Percentiles rank a stretch among this genome's conserved stretches.
Conservation (phyloP, 176 grass and related monocot species). For the Tuctoria greenei region DNA sequence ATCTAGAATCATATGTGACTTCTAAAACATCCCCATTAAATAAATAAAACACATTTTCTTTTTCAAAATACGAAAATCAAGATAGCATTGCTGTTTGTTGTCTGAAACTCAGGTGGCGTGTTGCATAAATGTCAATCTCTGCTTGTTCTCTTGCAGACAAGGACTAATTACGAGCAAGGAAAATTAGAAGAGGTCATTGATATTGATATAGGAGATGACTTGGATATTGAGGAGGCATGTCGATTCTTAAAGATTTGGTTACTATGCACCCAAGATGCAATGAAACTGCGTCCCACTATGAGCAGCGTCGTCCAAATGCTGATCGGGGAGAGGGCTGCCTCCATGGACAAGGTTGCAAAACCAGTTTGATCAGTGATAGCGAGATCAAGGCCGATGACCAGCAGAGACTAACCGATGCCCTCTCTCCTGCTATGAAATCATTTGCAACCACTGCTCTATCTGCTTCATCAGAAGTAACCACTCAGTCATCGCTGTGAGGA, state of each 20-base stretch:
- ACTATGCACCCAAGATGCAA: conserved; percentile 75
- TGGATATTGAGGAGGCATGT: conserved; percentile 62
- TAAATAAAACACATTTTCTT: not conserved
- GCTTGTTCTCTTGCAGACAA: conserved; percentile 53
- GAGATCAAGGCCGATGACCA: conserved; percentile 45
- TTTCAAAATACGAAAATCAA: not conserved
- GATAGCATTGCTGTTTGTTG: not conserved
- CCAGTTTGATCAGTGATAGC: conserved; percentile 56
- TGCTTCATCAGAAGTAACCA: conserved; percentile 34
- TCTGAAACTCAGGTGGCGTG: not conserved
- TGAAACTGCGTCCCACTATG: conserved; percentile 74
- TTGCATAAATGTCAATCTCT: conserved; percentile 13
- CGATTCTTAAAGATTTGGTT: conserved; percentile 73
- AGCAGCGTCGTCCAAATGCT: conserved; percentile 53
- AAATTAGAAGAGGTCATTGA: conserved; percentile 65
- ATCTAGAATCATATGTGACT: not conserved
- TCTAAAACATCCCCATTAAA: not conserved
- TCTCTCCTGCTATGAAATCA: conserved; percentile 15
- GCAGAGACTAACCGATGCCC: not conserved
- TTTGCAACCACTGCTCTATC: conserved; percentile 23
- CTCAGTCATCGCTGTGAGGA: conserved; percentile 28
- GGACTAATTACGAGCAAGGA: conserved; percentile 55
- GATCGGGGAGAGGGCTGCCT: conserved; percentile 54
- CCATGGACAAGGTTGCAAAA: conserved; percentile 57
- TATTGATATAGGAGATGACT: conserved; percentile 56